A percentile compares a stretch with the other conserved stretches of the same genome.
phyloP scores from a whole-genome alignment of 2,329 filamentous ascomycete species.

The Nemania bipapillata region DNA sequence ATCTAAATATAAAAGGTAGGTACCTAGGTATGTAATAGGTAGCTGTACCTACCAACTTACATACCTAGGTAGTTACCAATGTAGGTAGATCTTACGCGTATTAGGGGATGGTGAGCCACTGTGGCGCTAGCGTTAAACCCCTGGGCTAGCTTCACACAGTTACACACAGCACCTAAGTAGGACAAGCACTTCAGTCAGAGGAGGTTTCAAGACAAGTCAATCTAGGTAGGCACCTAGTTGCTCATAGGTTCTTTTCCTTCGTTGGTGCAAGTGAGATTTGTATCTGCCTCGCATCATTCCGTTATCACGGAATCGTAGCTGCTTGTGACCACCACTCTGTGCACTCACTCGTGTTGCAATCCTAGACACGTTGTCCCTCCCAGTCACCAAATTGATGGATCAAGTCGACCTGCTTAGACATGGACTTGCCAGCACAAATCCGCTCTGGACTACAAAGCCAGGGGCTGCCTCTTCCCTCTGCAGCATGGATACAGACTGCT shows the following conservation, averaged over 20 bases:
- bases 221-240: too few species aligned
- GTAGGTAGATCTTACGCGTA: too few species aligned
- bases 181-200: too few species aligned
- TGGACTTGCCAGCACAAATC: slow-evolving; percentile 61
- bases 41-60: background rate
- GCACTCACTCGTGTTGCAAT: background rate
- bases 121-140: slow-evolving; percentile 36
- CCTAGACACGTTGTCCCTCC: background rate
- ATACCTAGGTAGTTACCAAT: too few species aligned
- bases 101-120: slow-evolving; percentile 44
- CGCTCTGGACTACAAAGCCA: slow-evolving; percentile 62
- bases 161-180: too few species aligned
- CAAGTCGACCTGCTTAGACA: slow-evolving; percentile 19
- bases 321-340: background rate
- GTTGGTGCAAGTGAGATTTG: background rate
- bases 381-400: too few species aligned
- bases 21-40: background rate
- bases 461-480: slow-evolving; percentile 64
- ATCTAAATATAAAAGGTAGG: background rate
- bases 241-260: background rate
- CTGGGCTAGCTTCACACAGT: background rate
- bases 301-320: background rate
- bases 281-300: background rate
- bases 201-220: too few species aligned
- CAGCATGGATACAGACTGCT: slow-evolving; percentile 72